These are phyloP conservation scores for Eucalyptus albens DNA, from an alignment of 345 rosid species.

Conservation along the genomic window DNA sequence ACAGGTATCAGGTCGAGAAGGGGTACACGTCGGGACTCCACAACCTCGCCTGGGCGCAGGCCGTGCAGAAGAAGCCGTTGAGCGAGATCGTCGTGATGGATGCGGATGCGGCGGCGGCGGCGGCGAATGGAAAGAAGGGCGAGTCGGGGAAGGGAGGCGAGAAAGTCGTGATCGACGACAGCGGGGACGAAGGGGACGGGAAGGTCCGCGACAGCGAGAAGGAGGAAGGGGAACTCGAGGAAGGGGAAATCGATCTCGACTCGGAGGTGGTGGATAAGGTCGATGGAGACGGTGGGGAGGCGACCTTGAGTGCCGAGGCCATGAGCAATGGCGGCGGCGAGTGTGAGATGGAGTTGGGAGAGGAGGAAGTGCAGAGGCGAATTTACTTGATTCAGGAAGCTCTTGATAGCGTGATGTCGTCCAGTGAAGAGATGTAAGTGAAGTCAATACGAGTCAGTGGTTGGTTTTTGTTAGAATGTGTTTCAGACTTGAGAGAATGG, in stretches of 20 bases:
- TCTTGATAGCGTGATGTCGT: conserved; percentile 42
- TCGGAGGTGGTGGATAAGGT: conserved; percentile 8
- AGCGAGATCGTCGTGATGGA: conserved; percentile 45
- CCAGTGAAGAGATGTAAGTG: conserved; percentile 66
- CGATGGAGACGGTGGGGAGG: not conserved
- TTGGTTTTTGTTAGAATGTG: not conserved
- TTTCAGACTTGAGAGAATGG: not conserved
- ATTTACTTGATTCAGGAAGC: conserved; percentile 35
- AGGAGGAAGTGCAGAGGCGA: conserved; percentile 7
- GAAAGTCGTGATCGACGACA: conserved; percentile 45
- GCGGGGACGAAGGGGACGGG: conserved; percentile 33
- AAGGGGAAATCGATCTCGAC: conserved; percentile 94
- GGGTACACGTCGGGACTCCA: conserved; percentile 52
- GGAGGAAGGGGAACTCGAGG: conserved; percentile 96
- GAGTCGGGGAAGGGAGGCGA: conserved; percentile 4
- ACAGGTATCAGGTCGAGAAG: conserved; percentile 38
- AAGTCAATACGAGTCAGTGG: not conserved
- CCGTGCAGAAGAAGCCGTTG: conserved; percentile 82
- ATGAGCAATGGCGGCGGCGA: conserved; percentile 8
- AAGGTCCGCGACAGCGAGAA: conserved; percentile 23
- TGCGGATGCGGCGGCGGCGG: conserved; percentile 7
- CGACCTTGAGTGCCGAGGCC: conserved; percentile 1
- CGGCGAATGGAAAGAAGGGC: conserved; percentile 11
- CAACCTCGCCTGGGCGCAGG: conserved; percentile 95
- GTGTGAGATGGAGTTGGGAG: conserved; percentile 13